Evolutionary conservation across 257 asterid species (phyloP).

Genomic region (Nicotiana knightiana): DNA sequence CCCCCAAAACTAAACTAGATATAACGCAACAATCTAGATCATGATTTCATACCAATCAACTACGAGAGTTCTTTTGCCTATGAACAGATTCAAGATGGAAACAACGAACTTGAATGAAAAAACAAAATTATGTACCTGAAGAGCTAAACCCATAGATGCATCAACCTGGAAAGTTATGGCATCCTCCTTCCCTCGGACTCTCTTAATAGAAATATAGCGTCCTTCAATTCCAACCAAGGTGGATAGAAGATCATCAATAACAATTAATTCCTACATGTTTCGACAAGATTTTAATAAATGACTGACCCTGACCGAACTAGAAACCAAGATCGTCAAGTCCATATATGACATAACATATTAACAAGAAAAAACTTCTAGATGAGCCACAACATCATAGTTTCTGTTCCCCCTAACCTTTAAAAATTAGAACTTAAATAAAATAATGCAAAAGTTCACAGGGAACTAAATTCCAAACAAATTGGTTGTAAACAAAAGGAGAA

Average conservation of each 20-base stretch:
- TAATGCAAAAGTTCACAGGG: background rate
- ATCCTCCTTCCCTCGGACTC: slow-evolving; percentile 56
- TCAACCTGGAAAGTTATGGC: slow-evolving; percentile 57
- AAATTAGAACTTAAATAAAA: background rate
- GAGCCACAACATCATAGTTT: background rate
- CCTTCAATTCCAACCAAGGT: slow-evolving; percentile 92
- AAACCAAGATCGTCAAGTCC: background rate
- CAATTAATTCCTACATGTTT: slow-evolving; percentile 71
- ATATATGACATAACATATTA: background rate
- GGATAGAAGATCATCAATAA: slow-evolving; percentile 78
- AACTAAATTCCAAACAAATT: background rate
- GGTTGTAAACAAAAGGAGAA: background rate
- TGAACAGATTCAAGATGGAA: background rate
- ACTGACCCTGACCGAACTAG: background rate
- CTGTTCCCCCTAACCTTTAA: background rate
- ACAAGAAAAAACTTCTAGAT: background rate
- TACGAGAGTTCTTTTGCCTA: background rate
- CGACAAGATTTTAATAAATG: background rate
- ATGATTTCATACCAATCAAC: background rate
- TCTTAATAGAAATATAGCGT: slow-evolving; percentile 62
- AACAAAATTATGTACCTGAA: slow-evolving; percentile 48
- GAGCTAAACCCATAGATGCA: slow-evolving; percentile 91
- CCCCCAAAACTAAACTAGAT: background rate
- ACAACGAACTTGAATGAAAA: background rate
- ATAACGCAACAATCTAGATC: background rate